Conservation (phyloP, 345 rosid genomes). For the Acer campestre region DNA sequence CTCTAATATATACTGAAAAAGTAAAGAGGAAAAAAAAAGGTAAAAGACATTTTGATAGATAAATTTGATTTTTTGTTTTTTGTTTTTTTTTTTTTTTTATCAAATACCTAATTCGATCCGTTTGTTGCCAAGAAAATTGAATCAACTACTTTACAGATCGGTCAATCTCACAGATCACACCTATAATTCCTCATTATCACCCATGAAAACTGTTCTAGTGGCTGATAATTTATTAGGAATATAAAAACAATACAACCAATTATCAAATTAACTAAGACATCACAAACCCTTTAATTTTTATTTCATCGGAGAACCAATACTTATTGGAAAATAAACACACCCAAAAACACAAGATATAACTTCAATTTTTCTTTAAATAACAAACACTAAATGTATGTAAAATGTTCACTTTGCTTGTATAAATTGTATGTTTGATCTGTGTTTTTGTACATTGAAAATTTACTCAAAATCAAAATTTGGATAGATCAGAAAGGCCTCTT, state of each 20-base stretch:
- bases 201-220: background rate
- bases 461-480: background rate
- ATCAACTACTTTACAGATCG: background rate
- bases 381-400: background rate
- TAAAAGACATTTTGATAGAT: background rate
- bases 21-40: too few relatives aligned
- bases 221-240: background rate
- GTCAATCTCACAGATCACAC: too few relatives aligned
- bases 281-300: background rate
- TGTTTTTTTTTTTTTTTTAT: too few relatives aligned
- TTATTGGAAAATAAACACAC: background rate
- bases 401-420: background rate
- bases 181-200: background rate
- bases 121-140: background rate
- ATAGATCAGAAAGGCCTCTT: too few relatives aligned
- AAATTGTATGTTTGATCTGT: conserved; percentile 9
- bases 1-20: too few relatives aligned
- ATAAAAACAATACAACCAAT: background rate
- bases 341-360: background rate
- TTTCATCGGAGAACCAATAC: too few relatives aligned
- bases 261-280: background rate
- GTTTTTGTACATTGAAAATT: conserved; percentile 16
- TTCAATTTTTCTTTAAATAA: background rate
- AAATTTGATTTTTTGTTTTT: too few relatives aligned
- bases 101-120: background rate